These are phyloP conservation scores for Coriolopsis trogii DNA, from an alignment of 1,284 basidiomycete genomes.

Conservation along the genomic window DNA sequence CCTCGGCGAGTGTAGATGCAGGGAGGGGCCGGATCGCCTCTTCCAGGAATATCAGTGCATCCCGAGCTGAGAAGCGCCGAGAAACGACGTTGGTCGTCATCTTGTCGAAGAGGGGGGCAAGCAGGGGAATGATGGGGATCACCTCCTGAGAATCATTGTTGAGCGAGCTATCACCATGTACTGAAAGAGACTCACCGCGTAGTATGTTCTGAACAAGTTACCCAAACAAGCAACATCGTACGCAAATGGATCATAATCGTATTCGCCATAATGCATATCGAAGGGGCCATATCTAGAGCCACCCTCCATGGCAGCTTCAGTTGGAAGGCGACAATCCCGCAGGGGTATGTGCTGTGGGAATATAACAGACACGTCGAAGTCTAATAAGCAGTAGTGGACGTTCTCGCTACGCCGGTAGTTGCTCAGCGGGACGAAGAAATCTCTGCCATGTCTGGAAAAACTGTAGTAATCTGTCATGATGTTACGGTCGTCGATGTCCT, in stretches of 20 bases:
- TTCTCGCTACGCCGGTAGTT: neutral
- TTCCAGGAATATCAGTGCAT: conserved; percentile 1
- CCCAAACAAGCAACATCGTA: conserved; percentile 12
- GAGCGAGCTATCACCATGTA: neutral
- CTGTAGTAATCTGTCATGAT: conserved; percentile 8
- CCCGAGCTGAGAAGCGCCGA: conserved; percentile 4
- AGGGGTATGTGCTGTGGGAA: conserved; percentile 1
- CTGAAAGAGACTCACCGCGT: neutral
- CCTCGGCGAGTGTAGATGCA: neutral
- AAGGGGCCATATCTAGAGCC: neutral
- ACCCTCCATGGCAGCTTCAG: neutral
- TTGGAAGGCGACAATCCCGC: neutral
- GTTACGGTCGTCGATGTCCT: conserved; percentile 4
- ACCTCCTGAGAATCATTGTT: neutral
- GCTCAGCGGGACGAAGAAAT: neutral
- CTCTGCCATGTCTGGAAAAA: no score
- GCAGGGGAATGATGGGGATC: neutral
- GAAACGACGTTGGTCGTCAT: conserved; percentile 14
- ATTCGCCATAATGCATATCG: neutral
- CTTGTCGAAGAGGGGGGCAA: conserved; percentile 6
- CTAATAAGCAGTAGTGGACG: conserved; percentile 4
- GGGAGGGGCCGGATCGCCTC: neutral
- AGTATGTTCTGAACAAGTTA: conserved; percentile 1
- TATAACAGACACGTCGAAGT: conserved; percentile 6
- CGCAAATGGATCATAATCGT: conserved; percentile 9